These are phyloP conservation scores for Tanacetum coccineum DNA, from an alignment of 129 eudicot genomes.

Conservation along the genomic window DNA sequence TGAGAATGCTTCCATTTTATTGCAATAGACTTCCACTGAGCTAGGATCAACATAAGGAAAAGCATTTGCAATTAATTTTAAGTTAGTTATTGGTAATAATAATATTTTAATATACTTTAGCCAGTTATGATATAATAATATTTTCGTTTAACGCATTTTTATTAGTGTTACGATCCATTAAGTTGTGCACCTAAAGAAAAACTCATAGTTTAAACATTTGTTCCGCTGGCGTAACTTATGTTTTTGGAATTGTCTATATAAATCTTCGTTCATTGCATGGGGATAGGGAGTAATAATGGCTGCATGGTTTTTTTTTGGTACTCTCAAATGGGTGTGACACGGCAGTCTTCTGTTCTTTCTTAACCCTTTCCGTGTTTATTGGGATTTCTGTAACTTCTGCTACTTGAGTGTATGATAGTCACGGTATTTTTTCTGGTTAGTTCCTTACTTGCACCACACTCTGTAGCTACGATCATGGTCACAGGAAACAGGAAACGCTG, in stretches of 20 bases:
- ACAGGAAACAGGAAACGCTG: too few species aligned
- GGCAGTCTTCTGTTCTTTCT: too few species aligned
- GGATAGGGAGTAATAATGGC: conserved; percentile 3
- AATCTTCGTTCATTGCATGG: background rate
- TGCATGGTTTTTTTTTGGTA: conserved; percentile 1
- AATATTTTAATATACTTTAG: background rate
- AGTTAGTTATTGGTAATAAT: conserved; percentile 3
- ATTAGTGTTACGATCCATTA: background rate
- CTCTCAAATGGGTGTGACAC: background rate
- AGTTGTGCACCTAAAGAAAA: background rate
- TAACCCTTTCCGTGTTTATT: background rate
- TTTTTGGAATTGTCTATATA: background rate
- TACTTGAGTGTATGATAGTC: background rate
- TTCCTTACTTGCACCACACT: background rate
- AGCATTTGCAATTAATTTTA: background rate
- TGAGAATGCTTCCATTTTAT: conserved; percentile 11
- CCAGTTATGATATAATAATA: conserved; percentile 8
- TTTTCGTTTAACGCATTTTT: background rate
- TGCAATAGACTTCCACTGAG: conserved; percentile 1
- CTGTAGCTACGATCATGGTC: background rate
- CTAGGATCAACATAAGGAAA: conserved; percentile 11
- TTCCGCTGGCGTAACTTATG: background rate
- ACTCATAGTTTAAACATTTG: background rate
- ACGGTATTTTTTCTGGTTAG: background rate
- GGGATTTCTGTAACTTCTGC: conserved; percentile 12